Percentiles rank a stretch among this genome's conserved stretches.
Evolutionary conservation across 345 rosid species (phyloP).

Genomic region (Atalantia buxifolia): DNA sequence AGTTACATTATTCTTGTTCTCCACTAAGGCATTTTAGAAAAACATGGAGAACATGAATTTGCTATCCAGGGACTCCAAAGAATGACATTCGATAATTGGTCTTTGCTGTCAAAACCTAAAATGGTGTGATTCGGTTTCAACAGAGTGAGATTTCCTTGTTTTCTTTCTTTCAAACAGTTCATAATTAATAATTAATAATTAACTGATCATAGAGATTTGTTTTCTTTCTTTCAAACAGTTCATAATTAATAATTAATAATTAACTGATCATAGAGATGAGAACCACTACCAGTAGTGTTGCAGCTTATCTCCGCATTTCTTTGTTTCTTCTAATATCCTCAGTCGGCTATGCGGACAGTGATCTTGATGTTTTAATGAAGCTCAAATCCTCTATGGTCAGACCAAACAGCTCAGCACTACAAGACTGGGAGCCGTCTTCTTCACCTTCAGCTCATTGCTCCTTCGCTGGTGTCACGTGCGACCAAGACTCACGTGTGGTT

Average conservation of each 20-base stretch:
- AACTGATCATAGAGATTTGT: conserved; percentile 7
- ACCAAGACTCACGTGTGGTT: conserved; percentile 43
- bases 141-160: no score
- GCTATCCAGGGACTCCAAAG: no score
- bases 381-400: conserved; percentile 63
- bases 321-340: conserved; percentile 21
- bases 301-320: conserved; percentile 5
- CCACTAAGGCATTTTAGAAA: no score
- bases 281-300: conserved; percentile 9
- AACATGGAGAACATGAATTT: no score
- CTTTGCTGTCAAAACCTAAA: no score
- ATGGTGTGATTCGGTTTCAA: no score
- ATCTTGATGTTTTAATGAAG: conserved; percentile 53
- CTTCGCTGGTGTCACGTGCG: conserved; percentile 78
- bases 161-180: no score
- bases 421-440: conserved; percentile 55
- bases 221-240: no score
- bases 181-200: no score
- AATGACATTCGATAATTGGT: no score
- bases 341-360: conserved; percentile 34
- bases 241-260: no score
- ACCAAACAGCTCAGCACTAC: conserved; percentile 45
- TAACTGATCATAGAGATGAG: conserved; percentile 18
- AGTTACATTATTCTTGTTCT: no score
- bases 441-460: conserved; percentile 61